These are phyloP conservation scores for Penicillium sp. DNA, from an alignment of 2,329 filamentous ascomycete genomes.

Conservation along the genomic window DNA sequence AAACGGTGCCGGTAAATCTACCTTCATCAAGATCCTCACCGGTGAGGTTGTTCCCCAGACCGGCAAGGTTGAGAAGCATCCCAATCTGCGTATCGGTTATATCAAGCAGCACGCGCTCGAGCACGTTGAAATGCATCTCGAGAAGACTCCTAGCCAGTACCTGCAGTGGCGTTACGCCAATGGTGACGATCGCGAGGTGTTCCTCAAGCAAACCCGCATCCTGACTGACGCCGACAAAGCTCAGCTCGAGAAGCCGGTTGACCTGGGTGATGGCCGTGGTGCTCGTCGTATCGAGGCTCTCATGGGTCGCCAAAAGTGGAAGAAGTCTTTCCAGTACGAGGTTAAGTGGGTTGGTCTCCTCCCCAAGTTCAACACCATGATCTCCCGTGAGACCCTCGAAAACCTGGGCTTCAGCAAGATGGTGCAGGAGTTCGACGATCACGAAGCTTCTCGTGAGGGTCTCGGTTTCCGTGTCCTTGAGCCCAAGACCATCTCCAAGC, in stretches of 20 bases:
- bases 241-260: conserved; percentile 89
- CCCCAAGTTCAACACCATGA: conserved; percentile 89
- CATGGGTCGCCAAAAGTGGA: conserved; percentile 96
- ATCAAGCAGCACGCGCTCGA: conserved; percentile 99
- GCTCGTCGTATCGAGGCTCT: conserved; percentile 78
- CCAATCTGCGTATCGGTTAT: conserved; percentile 97
- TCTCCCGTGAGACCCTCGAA: conserved; percentile 87
- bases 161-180: conserved; percentile 98
- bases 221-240: conserved; percentile 81
- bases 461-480: conserved; percentile 93
- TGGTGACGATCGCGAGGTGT: conserved; percentile 93
- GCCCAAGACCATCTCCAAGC: conserved; percentile 92
- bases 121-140: conserved; percentile 98
- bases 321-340: conserved; percentile 99
- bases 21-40: conserved; percentile 94
- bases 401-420: conserved; percentile 89
- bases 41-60: conserved; percentile 82
- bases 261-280: conserved; percentile 81
- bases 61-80: conserved; percentile 95
- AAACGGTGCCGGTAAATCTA: conserved; percentile 98
- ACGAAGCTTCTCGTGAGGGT: conserved; percentile 97
- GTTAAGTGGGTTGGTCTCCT: conserved; percentile 89
- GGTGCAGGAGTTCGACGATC: conserved; percentile 97
- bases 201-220: conserved; percentile 95
- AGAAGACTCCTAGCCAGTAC: conserved; percentile 99